These are phyloP conservation scores for Penicillium sp. DNA, from an alignment of 2,329 filamentous ascomycete genomes.

Conservation along the genomic window DNA sequence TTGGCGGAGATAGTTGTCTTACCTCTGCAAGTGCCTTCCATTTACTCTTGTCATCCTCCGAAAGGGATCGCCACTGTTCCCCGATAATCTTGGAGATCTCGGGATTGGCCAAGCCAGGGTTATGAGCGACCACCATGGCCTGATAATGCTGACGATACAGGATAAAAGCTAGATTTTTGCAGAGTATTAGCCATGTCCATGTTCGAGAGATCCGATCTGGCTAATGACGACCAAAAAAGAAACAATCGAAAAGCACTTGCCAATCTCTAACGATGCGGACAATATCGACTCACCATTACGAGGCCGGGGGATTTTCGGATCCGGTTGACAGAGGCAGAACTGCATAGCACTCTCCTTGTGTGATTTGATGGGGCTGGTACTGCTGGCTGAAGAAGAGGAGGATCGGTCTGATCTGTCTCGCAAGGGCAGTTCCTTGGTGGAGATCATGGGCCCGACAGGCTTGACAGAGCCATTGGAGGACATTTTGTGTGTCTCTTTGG, in stretches of 20 bases:
- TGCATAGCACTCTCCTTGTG: slow-evolving; percentile 39
- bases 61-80: slow-evolving; percentile 75
- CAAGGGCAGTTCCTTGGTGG: slow-evolving; percentile 19
- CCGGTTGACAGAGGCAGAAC: slow-evolving; percentile 61
- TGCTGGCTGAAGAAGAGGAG: slow-evolving; percentile 23
- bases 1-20: slow-evolving; percentile 13
- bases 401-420: slow-evolving; percentile 26
- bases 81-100: slow-evolving; percentile 97
- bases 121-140: slow-evolving; percentile 64
- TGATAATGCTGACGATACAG: slow-evolving; percentile 92
- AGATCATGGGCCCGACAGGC: slow-evolving; percentile 10
- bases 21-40: slow-evolving; percentile 87
- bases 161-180: slow-evolving; percentile 66
- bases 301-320: slow-evolving; percentile 62
- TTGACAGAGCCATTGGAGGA: slow-evolving; percentile 14
- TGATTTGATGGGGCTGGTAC: slow-evolving; percentile 28
- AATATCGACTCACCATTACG: slow-evolving; percentile 54
- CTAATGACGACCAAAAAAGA: slow-evolving; percentile 11
- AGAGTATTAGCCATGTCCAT: neutral
- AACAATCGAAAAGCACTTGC: slow-evolving; percentile 20
- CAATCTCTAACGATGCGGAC: slow-evolving; percentile 16
- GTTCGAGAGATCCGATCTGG: neutral
- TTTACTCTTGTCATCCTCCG: slow-evolving; percentile 63
- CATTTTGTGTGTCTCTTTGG: slow-evolving; percentile 12
- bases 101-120: slow-evolving; percentile 87